phyloP scores from a whole-genome alignment of 805 yeast species.

The Blastobotrys terrestris region DNA sequence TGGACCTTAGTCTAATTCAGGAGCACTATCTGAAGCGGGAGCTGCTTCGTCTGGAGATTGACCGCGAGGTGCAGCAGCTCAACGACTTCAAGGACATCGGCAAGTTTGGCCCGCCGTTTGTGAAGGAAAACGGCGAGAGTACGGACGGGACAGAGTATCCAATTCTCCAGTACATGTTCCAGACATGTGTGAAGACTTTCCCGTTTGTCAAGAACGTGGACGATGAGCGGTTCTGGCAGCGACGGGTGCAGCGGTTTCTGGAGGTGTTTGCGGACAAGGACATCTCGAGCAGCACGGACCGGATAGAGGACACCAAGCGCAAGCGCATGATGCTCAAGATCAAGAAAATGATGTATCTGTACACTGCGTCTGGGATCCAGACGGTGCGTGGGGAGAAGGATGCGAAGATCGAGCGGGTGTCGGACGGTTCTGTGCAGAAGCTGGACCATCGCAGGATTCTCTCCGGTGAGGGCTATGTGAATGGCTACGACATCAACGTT shows the following conservation, averaged over 20 bases:
- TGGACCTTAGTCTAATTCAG: constrained; percentile 49
- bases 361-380: constrained; percentile 70
- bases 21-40: constrained; percentile 88
- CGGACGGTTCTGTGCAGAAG: constrained; percentile 19
- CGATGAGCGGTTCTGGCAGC: constrained; percentile 68
- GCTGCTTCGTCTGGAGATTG: constrained; percentile 55
- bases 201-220: constrained; percentile 59
- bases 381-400: constrained; percentile 36
- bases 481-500: constrained; percentile 60
- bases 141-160: constrained; percentile 45
- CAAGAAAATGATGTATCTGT: constrained; percentile 54
- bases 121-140: constrained; percentile 22
- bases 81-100: constrained; percentile 59
- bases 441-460: constrained; percentile 8
- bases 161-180: constrained; percentile 58
- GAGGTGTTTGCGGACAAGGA: constrained; percentile 70
- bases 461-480: constrained; percentile 29
- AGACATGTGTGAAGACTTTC: constrained; percentile 55
- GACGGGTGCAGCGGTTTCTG: constrained; percentile 71
- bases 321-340: constrained; percentile 51
- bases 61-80: constrained; percentile 53
- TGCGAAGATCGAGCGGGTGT: constrained; percentile 19
- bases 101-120: constrained; percentile 74
- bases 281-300: constrained; percentile 65
- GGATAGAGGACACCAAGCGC: constrained; percentile 69